These are phyloP conservation scores for Pleurotus cornucopiae DNA, from an alignment of 768 basidiomycete genomes.

Conservation along the genomic window DNA sequence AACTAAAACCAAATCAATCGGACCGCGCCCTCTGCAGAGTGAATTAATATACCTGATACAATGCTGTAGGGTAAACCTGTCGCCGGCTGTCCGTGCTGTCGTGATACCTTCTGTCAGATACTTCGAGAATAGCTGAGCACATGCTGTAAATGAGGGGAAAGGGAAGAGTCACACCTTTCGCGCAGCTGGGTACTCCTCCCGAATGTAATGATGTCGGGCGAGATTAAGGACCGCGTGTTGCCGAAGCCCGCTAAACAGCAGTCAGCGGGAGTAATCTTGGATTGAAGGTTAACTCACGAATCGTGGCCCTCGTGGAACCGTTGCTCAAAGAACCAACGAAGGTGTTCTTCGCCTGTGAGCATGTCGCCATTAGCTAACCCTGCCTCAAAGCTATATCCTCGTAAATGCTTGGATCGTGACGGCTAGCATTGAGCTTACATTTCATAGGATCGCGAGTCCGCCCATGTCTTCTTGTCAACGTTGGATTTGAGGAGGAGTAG, in stretches of 20 bases:
- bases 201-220: slow-evolving; percentile 72
- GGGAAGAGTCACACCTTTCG: slow-evolving; percentile 44
- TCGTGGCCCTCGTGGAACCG: slow-evolving; percentile 78
- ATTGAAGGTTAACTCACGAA: slow-evolving; percentile 49
- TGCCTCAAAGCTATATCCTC: slow-evolving; percentile 56
- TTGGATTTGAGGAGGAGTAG: slow-evolving; percentile 57
- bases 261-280: background rate
- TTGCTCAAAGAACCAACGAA: slow-evolving; percentile 81
- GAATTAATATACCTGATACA: slow-evolving; percentile 58
- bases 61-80: slow-evolving; percentile 70
- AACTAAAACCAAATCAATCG: slow-evolving; percentile 30
- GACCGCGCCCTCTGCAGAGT: background rate
- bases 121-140: slow-evolving; percentile 30
- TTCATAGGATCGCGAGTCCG: slow-evolving; percentile 56
- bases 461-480: slow-evolving; percentile 63
- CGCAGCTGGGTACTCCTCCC: slow-evolving; percentile 64
- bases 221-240: slow-evolving; percentile 79
- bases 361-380: slow-evolving; percentile 65
- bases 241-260: slow-evolving; percentile 56
- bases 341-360: slow-evolving; percentile 61
- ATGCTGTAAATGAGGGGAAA: background rate
- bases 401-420: background rate
- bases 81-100: slow-evolving; percentile 69
- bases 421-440: slow-evolving; percentile 34
- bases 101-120: slow-evolving; percentile 73